A percentile compares a stretch with the other conserved stretches of the same genome.
Evolutionary conservation across 768 basidiomycete species (phyloP).

Genomic region (Naganishia vishniacii): DNA sequence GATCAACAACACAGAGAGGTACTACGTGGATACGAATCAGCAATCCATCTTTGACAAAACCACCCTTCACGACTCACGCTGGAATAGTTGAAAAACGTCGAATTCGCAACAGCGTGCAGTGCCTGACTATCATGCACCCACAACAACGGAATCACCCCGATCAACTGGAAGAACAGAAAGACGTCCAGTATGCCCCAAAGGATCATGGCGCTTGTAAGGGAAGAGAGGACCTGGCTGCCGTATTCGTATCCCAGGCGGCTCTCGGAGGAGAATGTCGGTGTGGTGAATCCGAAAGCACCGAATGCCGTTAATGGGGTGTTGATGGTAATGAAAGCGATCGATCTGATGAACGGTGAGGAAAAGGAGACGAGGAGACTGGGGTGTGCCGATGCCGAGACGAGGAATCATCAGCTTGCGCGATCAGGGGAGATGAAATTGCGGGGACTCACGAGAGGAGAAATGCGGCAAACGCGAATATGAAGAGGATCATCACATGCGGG

Average conservation of each 20-base stretch:
- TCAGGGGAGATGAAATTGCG: no score
- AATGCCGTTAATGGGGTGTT: conserved; percentile 37
- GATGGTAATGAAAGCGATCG: conserved; percentile 40
- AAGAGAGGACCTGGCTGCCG: conserved; percentile 37
- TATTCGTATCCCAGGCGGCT: conserved; percentile 45
- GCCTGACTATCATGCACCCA: conserved; percentile 45
- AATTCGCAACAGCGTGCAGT: conserved; percentile 42
- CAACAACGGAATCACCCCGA: conserved; percentile 44
- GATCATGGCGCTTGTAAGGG: conserved; percentile 45
- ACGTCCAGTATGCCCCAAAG: conserved; percentile 46
- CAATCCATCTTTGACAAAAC: neutral
- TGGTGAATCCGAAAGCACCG: conserved; percentile 45
- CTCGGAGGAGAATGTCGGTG: conserved; percentile 35
- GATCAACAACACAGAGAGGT: conserved; percentile 34
- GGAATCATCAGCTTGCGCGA: no score
- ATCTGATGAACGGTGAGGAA: conserved; percentile 46
- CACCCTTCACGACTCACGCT: conserved; percentile 30
- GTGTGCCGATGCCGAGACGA: no score
- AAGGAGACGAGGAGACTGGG: conserved; percentile 45
- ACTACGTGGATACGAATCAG: conserved; percentile 23
- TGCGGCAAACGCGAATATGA: conserved; percentile 37
- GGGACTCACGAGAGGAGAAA: conserved; percentile 40
- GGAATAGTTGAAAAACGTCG: conserved; percentile 39
- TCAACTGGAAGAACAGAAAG: conserved; percentile 43
- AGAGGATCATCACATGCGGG: conserved; percentile 46